These are phyloP conservation scores for Pichia sp. DNA, from an alignment of 1,139 yeast species.

Conservation along the genomic window DNA sequence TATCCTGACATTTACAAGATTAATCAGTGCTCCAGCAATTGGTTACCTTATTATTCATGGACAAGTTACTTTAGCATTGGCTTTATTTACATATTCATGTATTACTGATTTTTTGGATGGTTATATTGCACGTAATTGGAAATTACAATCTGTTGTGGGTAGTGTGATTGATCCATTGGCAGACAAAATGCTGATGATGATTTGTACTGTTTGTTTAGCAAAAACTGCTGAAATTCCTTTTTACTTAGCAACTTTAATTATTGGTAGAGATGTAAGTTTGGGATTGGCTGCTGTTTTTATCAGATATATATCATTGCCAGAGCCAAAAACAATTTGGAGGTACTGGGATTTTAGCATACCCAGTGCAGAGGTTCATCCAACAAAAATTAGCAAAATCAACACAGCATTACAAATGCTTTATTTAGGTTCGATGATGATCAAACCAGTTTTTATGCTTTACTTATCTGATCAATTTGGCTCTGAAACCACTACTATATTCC, in stretches of 20 bases:
- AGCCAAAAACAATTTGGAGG: slow-evolving; percentile 65
- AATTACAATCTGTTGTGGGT: slow-evolving; percentile 77
- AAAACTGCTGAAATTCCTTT: slow-evolving; percentile 61
- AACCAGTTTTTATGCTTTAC: slow-evolving; percentile 48
- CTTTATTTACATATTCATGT: slow-evolving; percentile 76
- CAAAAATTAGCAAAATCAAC: slow-evolving; percentile 78
- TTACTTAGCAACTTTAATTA: slow-evolving; percentile 62
- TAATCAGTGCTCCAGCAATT: slow-evolving; percentile 72
- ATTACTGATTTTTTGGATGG: slow-evolving; percentile 92
- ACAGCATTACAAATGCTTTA: slow-evolving; percentile 91
- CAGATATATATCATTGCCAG: slow-evolving; percentile 67
- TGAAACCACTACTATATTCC: slow-evolving; percentile 21
- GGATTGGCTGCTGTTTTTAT: slow-evolving; percentile 71
- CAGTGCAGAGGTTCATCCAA: slow-evolving; percentile 85
- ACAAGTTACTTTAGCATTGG: slow-evolving; percentile 56
- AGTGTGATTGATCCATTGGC: slow-evolving; percentile 94
- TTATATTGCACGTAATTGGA: slow-evolving; percentile 72
- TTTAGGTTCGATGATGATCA: slow-evolving; percentile 65
- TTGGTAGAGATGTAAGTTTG: slow-evolving; percentile 78
- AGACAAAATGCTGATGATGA: slow-evolving; percentile 84
- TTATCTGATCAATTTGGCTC: slow-evolving; percentile 19
- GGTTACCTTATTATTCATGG: slow-evolving; percentile 70
- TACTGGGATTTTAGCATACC: slow-evolving; percentile 77
- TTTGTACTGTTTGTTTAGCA: slow-evolving; percentile 73
- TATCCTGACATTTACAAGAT: slow-evolving; percentile 69